Base-by-base conservation (phyloP, 2,329 filamentous ascomycete species). In the Stromatinia cepivora region DNA sequence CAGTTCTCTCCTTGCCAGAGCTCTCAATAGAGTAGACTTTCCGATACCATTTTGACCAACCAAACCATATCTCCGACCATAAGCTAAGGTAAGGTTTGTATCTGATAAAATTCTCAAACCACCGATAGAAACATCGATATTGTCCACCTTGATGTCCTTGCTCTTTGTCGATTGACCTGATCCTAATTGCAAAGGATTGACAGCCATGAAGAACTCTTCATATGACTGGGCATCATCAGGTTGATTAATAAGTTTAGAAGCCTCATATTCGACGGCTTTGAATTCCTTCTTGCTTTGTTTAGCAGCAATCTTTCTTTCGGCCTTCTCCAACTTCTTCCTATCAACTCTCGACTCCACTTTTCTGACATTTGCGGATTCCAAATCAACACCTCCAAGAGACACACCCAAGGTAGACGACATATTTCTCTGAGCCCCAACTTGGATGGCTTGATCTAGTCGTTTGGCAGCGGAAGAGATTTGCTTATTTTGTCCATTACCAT, bases 41-140 rank as follows among this genome's bases (percentile, higher is more conserved):
- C 92, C 95, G 73, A 99, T 94, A 93, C 95, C 95, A 87, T 99
- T 99, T 85, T 98, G 92, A 86, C 95, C 95, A 75, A 99, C 95
- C 73, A 99, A 84, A 88, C 95, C 95, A 81, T 99, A 99, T 74
- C 95, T 90, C 78, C 94, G 90, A 66, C 94, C 93, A 80, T 97
- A 97, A 0, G 95, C 90, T 73, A 99, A 85, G 1, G 93, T 97
- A 70, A 99, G 83, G 66, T 88, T 92, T 61, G 94, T 97, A 79
- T 99, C 94, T 57, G 91, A 92, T 75, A 98, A 83, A 73, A 99
- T 99, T 71, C 95, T 90, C 77, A 88, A 86, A 69, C 94, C 94
- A 72, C 92, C 89, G 77, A 99, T 97, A 56, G 93, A 91, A 67
- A 99, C 92, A 80, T 99, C 95, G 78, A 97, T 93, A 76, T 92